A percentile compares a stretch with the other conserved stretches of the same genome.
phyloP scores from a whole-genome alignment of 805 yeast genomes.

The Suhomyces xylopsoci region DNA sequence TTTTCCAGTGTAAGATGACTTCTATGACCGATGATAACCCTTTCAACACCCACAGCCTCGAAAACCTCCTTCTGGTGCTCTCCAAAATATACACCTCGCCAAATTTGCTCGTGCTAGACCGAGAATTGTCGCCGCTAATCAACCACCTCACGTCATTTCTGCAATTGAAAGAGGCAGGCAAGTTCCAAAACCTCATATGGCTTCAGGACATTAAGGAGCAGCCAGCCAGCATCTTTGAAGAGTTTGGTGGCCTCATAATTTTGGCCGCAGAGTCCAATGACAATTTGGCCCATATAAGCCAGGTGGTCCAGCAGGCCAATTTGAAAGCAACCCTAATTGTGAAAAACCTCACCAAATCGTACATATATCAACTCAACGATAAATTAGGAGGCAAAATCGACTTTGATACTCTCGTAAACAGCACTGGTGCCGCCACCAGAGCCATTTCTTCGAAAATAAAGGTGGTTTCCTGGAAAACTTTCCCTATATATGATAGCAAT shows the following conservation, averaged over 20 bases:
- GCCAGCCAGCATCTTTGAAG: slow-evolving; percentile 9
- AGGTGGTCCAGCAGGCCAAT: slow-evolving; percentile 7
- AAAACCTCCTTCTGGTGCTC: slow-evolving; percentile 20
- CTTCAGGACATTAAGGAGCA: slow-evolving; percentile 7
- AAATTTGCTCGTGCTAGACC: slow-evolving; percentile 40
- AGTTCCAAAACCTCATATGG: slow-evolving; percentile 31
- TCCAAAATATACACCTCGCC: slow-evolving; percentile 22
- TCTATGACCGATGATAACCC: too few relatives aligned
- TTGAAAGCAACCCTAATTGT: slow-evolving; percentile 27
- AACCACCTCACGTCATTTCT: slow-evolving; percentile 57
- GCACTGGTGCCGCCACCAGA: not conserved
- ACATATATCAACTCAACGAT: slow-evolving; percentile 29
- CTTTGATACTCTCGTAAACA: slow-evolving; percentile 1
- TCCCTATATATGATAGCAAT: slow-evolving; percentile 40
- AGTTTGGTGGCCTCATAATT: slow-evolving; percentile 18
- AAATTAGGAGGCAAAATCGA: slow-evolving; percentile 10
- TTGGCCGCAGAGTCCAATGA: slow-evolving; percentile 12
- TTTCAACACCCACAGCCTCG: slow-evolving; percentile 18
- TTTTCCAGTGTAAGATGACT: too few relatives aligned
- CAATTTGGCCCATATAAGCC: slow-evolving; percentile 15
- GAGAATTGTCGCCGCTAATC: slow-evolving; percentile 44
- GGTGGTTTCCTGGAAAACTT: slow-evolving; percentile 44
- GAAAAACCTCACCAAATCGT: slow-evolving; percentile 34
- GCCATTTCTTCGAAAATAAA: slow-evolving; percentile 38
- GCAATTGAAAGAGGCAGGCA: slow-evolving; percentile 45